Evolutionary conservation across 2,329 filamentous ascomycete genomes (phyloP).

Genomic region (Lachnellula hyalina): DNA sequence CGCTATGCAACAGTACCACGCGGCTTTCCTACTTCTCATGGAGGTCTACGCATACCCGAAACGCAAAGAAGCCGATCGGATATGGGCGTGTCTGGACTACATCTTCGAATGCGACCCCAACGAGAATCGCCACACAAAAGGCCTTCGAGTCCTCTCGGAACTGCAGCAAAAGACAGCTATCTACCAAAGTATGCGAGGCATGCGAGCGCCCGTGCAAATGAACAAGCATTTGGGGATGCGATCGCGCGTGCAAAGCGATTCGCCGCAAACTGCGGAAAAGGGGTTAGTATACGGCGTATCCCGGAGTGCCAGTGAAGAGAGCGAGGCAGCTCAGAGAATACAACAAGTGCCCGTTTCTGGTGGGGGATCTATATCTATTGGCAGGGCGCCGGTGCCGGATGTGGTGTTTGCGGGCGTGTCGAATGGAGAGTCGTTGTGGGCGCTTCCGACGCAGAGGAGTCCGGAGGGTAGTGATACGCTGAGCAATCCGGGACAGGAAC

Average conservation of each 20-base stretch:
- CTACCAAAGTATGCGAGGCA: slow-evolving; percentile 54
- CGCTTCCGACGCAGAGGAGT: slow-evolving; percentile 35
- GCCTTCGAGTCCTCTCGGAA: slow-evolving; percentile 54
- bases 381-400: slow-evolving; percentile 10
- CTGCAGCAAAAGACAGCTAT: slow-evolving; percentile 55
- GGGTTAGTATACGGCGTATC: neutral
- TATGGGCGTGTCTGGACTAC: slow-evolving; percentile 68
- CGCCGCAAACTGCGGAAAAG: neutral
- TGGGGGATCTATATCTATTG: slow-evolving; percentile 1
- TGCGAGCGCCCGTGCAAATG: slow-evolving; percentile 42
- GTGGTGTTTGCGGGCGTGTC: slow-evolving; percentile 42
- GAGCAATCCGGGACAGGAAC: slow-evolving; percentile 25
- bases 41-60: slow-evolving; percentile 51
- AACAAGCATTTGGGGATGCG: slow-evolving; percentile 26
- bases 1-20: slow-evolving; percentile 68
- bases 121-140: slow-evolving; percentile 51
- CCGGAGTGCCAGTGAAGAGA: neutral
- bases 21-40: slow-evolving; percentile 61
- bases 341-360: slow-evolving; percentile 1
- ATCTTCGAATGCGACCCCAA: slow-evolving; percentile 58
- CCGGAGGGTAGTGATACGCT: slow-evolving; percentile 41
- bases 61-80: slow-evolving; percentile 52
- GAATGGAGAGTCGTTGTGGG: slow-evolving; percentile 44
- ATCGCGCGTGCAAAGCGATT: slow-evolving; percentile 10
- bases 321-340: neutral